Percentiles rank a stretch among this genome's conserved stretches.
Conservation (phyloP, 441 rosid genomes). For the Euphorbia corollata region DNA sequence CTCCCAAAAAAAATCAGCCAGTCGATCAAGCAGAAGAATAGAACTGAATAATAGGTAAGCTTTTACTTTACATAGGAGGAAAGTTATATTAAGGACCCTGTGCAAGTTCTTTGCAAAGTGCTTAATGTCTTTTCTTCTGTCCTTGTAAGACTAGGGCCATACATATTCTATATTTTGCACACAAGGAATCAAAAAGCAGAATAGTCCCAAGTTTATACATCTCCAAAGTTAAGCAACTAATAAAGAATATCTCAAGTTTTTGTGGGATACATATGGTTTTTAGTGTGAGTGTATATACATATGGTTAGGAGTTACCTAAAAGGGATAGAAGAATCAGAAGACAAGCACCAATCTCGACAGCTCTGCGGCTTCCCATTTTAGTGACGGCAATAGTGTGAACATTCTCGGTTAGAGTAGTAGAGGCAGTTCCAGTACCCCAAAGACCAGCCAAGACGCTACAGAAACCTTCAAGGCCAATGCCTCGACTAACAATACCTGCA, state of each 20-base stretch:
- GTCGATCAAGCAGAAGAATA: too few species aligned
- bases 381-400: conserved; percentile 97
- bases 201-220: not conserved
- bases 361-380: conserved; percentile 96
- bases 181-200: too few species aligned
- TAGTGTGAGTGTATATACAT: too few species aligned
- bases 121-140: too few species aligned
- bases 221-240: not conserved
- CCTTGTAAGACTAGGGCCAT: too few species aligned
- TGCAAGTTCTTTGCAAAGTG: too few species aligned
- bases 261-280: not conserved
- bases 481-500: conserved; percentile 77
- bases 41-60: too few species aligned
- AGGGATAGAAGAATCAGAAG: conserved; percentile 66
- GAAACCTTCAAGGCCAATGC: conserved; percentile 90
- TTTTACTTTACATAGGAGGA: too few species aligned
- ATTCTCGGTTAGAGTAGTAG: conserved; percentile 85
- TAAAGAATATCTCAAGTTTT: not conserved
- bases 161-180: too few species aligned
- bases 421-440: conserved; percentile 97
- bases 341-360: conserved; percentile 77
- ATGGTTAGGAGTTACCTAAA: conserved; percentile 60
- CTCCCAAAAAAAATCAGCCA: too few species aligned
- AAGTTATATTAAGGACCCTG: too few species aligned
- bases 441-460: conserved; percentile 86